phyloP scores from a whole-genome alignment of 768 basidiomycete genomes.

The Rhizopogon sp. region DNA sequence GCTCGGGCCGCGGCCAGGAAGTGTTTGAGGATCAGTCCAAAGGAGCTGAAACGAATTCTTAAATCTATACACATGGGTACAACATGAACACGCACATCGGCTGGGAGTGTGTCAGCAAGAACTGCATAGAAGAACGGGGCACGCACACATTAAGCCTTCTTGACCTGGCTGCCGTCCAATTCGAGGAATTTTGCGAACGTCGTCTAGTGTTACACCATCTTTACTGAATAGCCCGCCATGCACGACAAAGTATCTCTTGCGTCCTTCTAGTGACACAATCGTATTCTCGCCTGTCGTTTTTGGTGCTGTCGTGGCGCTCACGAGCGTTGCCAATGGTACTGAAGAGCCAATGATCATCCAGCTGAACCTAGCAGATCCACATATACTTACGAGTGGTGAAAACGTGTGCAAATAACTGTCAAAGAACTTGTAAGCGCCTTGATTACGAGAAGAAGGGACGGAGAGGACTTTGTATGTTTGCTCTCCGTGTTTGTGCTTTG shows the following conservation, averaged over 20 bases:
- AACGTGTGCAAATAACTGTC: constrained; percentile 84
- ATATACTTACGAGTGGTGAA: constrained; percentile 75
- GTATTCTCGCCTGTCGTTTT: constrained; percentile 33
- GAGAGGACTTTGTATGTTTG: constrained; percentile 78
- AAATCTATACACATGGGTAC: constrained; percentile 1
- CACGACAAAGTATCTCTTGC: constrained; percentile 89
- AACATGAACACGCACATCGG: constrained; percentile 46
- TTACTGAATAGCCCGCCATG: constrained; percentile 97
- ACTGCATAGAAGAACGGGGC: neutral
- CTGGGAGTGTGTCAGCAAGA: constrained; percentile 27
- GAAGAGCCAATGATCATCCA: constrained; percentile 6
- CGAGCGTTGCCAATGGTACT: constrained; percentile 90
- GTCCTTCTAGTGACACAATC: constrained; percentile 79
- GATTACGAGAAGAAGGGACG: neutral
- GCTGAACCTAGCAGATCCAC: neutral
- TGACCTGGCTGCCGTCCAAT: constrained; percentile 90
- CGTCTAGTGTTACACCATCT: constrained; percentile 91
- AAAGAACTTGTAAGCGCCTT: constrained; percentile 4
- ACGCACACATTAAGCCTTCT: constrained; percentile 90
- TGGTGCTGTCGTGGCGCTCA: constrained; percentile 65
- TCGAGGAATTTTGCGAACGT: constrained; percentile 83
- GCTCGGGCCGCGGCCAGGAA: constrained; percentile 87
- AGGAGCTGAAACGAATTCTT: constrained; percentile 50
- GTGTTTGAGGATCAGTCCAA: constrained; percentile 95
- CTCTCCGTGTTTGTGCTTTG: constrained; percentile 94